Evolutionary conservation across 306 rosid genomes (phyloP).

Genomic region (Dryas alaskensis): DNA sequence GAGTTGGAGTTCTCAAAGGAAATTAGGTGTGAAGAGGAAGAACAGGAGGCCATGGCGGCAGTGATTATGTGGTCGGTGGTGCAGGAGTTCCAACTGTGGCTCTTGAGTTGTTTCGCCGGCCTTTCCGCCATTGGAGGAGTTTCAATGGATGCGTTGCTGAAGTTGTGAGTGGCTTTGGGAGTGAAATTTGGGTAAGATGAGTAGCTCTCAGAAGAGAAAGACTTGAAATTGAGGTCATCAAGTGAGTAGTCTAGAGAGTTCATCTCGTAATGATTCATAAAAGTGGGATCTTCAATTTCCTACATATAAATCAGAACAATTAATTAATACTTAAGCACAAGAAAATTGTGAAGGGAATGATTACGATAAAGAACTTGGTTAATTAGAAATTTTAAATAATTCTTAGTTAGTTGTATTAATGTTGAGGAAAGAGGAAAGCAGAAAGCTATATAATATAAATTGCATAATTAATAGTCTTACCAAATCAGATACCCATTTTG

Average conservation of each 20-base stretch:
- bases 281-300: constrained; percentile 30
- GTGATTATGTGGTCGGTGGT: constrained; percentile 5
- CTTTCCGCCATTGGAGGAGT: constrained; percentile 7
- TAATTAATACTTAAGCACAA: no score
- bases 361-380: no score
- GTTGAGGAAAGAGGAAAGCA: neutral
- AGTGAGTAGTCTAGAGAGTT: constrained; percentile 32
- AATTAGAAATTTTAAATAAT: neutral
- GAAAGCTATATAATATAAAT: neutral
- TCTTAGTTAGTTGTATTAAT: neutral
- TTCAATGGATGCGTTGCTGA: neutral
- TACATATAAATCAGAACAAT: neutral
- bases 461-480: constrained; percentile 17
- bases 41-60: constrained; percentile 26
- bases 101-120: constrained; percentile 42
- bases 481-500: constrained; percentile 38
- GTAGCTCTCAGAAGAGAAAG: constrained; percentile 36
- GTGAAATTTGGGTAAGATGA: constrained; percentile 30
- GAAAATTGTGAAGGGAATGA: no score
- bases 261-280: constrained; percentile 26
- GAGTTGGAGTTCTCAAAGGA: constrained; percentile 48
- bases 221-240: constrained; percentile 37
- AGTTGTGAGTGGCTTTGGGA: neutral
- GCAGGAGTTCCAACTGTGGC: constrained; percentile 35
- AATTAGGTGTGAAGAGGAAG: constrained; percentile 55